phyloP scores from a whole-genome alignment of 2,329 filamentous ascomycete species.

The Fusarium chuoi region DNA sequence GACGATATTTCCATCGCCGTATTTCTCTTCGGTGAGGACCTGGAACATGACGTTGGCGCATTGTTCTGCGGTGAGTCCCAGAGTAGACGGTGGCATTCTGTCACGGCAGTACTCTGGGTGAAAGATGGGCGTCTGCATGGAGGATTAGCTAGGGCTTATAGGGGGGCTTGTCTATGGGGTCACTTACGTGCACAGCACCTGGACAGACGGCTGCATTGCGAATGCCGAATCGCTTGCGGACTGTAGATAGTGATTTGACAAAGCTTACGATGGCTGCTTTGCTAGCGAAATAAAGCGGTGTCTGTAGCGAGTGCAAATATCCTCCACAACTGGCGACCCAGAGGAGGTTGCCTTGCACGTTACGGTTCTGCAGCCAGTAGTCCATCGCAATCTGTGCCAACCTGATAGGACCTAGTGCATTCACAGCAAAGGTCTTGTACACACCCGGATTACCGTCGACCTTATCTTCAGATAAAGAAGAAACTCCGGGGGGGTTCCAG shows the following conservation, averaged over 20 bases:
- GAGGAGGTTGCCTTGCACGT: constrained; percentile 37
- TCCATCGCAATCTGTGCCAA: constrained; percentile 45
- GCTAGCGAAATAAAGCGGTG: constrained; percentile 37
- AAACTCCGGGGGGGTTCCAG: constrained; percentile 42
- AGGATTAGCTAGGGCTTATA: rapidly evolving
- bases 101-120: constrained; percentile 18
- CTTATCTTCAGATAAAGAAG: constrained; percentile 26
- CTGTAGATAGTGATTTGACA: constrained; percentile 7
- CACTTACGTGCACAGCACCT: constrained; percentile 10
- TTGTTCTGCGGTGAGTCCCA: not conserved
- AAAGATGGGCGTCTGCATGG: constrained; percentile 7
- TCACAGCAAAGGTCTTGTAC: constrained; percentile 43
- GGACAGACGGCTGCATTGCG: constrained; percentile 23
- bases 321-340: constrained; percentile 43
- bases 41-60: constrained; percentile 13
- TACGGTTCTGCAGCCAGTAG: constrained; percentile 43
- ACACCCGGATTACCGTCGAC: constrained; percentile 22
- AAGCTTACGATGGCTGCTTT: constrained; percentile 29
- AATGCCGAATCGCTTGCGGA: constrained; percentile 3
- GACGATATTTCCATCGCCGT: constrained; percentile 30
- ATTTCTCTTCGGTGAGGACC: constrained; percentile 15
- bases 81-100: not conserved
- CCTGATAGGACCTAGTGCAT: constrained; percentile 42
- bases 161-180: rapidly evolving
- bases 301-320: constrained; percentile 43